Evolutionary conservation across 2,329 filamentous ascomycete species (phyloP), one percentile per base, ranked within the genome.

Genomic region (Apiospora malaysiana): DNA sequence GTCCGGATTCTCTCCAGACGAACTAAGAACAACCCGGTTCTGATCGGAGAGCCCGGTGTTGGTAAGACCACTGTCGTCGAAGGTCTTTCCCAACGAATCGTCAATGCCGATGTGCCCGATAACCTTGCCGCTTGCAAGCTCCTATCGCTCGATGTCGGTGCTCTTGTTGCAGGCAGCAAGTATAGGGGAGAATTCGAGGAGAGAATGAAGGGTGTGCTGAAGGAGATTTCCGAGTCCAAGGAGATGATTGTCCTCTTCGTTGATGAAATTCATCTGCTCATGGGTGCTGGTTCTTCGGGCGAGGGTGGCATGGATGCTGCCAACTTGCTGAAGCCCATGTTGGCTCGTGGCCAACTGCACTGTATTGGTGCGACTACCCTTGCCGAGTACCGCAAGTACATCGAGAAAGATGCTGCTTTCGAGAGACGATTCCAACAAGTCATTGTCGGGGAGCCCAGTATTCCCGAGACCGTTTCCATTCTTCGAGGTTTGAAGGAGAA

Each of bases 401-500:
- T 99, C 74, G 96, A 99, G 82, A 99, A 99, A 84, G 96, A 99
- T 78, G 93, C 94, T 65, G 96, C 96, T 66, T 99, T 99, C 80
- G 96, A 99, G 83, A 94, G 96, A 82, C 93, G 96, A 82, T 99
- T 99, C 88, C 96, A 99, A 82, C 96, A 99, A 82, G 96, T 99
- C 49, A 83, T 99, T 63, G 95, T 98, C 81, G 98, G 98, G 84
- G 96, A 99, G 80, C 96, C 96, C 2, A 88, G 90, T 7, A 91
- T 98, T 67, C 82, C 90, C 1, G 96, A 99, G 83, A 98, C 96
- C 18, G 90, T 99, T 73, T 99, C 96, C 27, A 99, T 99, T 78
- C 91, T 99, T n/a, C 94, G 96, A 87, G 96, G 96, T 79, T 85
- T 99, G 74, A 99, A 98, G 86, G 95, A 98, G 81, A 94, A 94